These are phyloP conservation scores for Kappamyces sp. DNA, from an alignment of 192 early-diverging fungal genomes.

Conservation along the genomic window DNA sequence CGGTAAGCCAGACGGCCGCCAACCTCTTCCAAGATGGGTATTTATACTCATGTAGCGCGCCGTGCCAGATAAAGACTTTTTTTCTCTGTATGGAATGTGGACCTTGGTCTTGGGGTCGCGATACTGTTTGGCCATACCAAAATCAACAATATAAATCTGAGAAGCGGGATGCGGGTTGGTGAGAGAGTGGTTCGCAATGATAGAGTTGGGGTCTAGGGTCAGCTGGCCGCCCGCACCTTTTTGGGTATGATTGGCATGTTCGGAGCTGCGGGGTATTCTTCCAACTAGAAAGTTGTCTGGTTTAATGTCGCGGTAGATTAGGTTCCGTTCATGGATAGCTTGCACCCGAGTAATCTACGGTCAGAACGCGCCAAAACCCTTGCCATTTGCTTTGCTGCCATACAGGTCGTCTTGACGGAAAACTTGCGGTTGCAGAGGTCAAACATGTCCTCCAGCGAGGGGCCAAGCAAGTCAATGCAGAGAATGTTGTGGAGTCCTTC, in stretches of 20 bases:
- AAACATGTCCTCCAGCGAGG: conserved; percentile 92
- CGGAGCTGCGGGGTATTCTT: conserved; percentile 45
- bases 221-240: conserved; percentile 11
- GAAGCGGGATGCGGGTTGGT: conserved; percentile 52
- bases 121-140: conserved; percentile 98
- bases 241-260: conserved; percentile 8
- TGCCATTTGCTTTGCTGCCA: conserved; percentile 95
- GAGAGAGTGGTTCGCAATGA: conserved; percentile 46
- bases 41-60: conserved; percentile 99
- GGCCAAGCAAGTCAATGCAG: conserved; percentile 90
- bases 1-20: conserved; percentile 9
- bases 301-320: conserved; percentile 98
- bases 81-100: conserved; percentile 96
- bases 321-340: conserved; percentile 87
- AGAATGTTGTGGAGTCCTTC: conserved; percentile 94
- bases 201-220: conserved; percentile 33
- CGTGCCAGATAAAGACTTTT: conserved; percentile 89
- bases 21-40: conserved; percentile 91
- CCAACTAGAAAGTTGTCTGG: conserved; percentile 98
- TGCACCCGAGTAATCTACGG: conserved; percentile 80
- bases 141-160: conserved; percentile 87
- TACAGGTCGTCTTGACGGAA: conserved; percentile 87
- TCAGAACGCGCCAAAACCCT: conserved; percentile 41
- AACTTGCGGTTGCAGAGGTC: conserved; percentile 92
- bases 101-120: conserved; percentile 92